Evolutionary conservation across 2,329 filamentous ascomycete species (phyloP).

Genomic region (Didymella arachidicola): DNA sequence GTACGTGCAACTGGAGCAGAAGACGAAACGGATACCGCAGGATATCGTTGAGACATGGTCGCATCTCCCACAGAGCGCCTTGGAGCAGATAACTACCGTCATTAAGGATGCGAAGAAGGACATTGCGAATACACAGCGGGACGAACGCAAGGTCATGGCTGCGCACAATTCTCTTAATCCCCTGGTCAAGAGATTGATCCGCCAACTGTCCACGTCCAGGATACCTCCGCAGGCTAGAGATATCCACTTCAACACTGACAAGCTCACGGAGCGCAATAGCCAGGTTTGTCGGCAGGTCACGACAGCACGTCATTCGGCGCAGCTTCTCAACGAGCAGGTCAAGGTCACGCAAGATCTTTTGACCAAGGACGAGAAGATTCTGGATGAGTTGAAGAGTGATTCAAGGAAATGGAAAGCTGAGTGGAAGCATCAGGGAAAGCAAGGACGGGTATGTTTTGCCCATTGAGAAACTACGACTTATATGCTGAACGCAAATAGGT

Average conservation of each 20-base stretch:
- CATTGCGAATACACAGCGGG: constrained; percentile 64
- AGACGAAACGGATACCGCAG: constrained; percentile 48
- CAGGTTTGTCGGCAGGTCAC: constrained; percentile 61
- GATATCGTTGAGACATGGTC: constrained; percentile 58
- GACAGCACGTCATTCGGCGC: constrained; percentile 68
- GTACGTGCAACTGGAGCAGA: constrained; percentile 46
- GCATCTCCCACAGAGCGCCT: constrained; percentile 62
- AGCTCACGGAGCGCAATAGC: constrained; percentile 65
- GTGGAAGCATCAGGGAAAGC: constrained; percentile 44
- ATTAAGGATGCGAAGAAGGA: constrained; percentile 68
- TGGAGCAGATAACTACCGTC: constrained; percentile 64
- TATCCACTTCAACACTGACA: constrained; percentile 70
- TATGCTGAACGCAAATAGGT: constrained; percentile 34
- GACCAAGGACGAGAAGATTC: constrained; percentile 37
- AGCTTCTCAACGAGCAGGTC: constrained; percentile 66
- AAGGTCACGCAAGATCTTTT: constrained; percentile 59
- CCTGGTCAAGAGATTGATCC: constrained; percentile 64
- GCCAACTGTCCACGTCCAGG: constrained; percentile 67
- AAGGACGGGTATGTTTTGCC: constrained; percentile 36
- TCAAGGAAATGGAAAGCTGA: constrained; percentile 39
- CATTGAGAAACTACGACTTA: constrained; percentile 21
- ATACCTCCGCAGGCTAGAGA: constrained; percentile 66
- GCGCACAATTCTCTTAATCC: constrained; percentile 65
- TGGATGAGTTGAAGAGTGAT: constrained; percentile 42
- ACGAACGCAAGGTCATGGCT: constrained; percentile 57